These are phyloP conservation scores for Phialophora chinensis DNA, from an alignment of 2,329 filamentous ascomycete species.

Conservation along the genomic window DNA sequence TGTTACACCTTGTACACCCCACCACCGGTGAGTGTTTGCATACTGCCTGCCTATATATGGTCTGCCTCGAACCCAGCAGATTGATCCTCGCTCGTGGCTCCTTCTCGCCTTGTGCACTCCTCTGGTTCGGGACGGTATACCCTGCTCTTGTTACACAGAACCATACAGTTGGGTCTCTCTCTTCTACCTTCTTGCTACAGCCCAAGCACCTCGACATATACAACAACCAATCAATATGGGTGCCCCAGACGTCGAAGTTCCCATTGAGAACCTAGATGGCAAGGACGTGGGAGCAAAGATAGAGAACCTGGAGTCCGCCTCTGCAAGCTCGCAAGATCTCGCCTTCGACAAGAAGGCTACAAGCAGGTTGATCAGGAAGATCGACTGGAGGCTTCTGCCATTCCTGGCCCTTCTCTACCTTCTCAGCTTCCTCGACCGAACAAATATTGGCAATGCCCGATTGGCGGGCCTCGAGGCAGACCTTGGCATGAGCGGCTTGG, in stretches of 20 bases:
- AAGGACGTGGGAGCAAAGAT: conserved; percentile 23
- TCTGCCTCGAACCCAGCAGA: conserved; percentile 17
- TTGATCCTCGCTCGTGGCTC: not conserved
- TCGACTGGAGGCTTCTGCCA: conserved; percentile 49
- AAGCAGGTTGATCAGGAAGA: conserved; percentile 40
- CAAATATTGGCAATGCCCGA: conserved; percentile 56
- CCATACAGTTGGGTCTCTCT: conserved; percentile 4
- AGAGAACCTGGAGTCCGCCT: conserved; percentile 39
- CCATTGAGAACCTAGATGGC: conserved; percentile 14
- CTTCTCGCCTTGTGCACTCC: not conserved
- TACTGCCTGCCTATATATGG: conserved; percentile 25
- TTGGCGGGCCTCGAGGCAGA: conserved; percentile 52
- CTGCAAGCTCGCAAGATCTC: conserved; percentile 32
- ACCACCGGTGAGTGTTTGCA: conserved; percentile 22
- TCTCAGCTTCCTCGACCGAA: conserved; percentile 61
- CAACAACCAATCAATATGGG: conserved; percentile 21
- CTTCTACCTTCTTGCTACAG: not conserved
- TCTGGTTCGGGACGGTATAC: not conserved
- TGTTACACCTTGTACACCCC: conserved; percentile 14
- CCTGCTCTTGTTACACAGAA: conserved; percentile 9
- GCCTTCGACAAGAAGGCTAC: conserved; percentile 39
- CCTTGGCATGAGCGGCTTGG: conserved; percentile 51
- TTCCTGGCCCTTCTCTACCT: conserved; percentile 63
- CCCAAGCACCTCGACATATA: not conserved
- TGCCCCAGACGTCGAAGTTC: conserved; percentile 20